Evolutionary conservation across 1,139 yeast genomes (phyloP), one percentile per base, ranked within the genome.

Genomic region (Kurtzmaniella quercitrusa): DNA sequence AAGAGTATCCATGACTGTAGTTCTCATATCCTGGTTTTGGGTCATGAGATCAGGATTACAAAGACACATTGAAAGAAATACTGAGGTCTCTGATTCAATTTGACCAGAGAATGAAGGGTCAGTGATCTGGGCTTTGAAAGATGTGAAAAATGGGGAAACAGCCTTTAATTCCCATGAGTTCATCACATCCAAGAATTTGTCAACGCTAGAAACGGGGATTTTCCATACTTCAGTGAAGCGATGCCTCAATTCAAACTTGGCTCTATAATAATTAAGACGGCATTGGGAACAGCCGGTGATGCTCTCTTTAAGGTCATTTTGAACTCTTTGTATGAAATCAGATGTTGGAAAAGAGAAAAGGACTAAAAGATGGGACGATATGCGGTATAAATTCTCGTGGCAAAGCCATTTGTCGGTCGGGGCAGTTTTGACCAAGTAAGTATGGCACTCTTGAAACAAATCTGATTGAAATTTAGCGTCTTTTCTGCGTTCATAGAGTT

Each of bases 321-420:
- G 73, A 43, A 76, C 63, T 65, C 74, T 68, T 19, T 55, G 56
- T 12, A 74, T 60, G 21, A 74, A 68, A 11, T 66, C 66, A 40
- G 69, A 70, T 34, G 70, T 72, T 21, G 75, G 74, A 51, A 82
- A 80, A 8, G 87, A 80, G 54, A 82, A 82, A 44, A 82, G 64
- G 16, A 84, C 76, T 43, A 84, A 57, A 6, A 74, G 61, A 55
- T 82, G 82, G 19, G 74, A 65, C 9, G 82, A 66, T 19, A 79
- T 66, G 5, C 77, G 74, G 40, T 61, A 66, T 53, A 76, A 63
- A 33, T 59, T 56, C 11, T 65, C 63, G 55, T 80, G 77, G 59
- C 89, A 83, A 55, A 80, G 82, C 57, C 81, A 62, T 50, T 84
- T 88, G 18, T 49, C 21, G 3, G 22, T 17, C 14, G 42, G 36